phyloP scores from a whole-genome alignment of 179 eudicot genomes.

The Gypsophila paniculata region DNA sequence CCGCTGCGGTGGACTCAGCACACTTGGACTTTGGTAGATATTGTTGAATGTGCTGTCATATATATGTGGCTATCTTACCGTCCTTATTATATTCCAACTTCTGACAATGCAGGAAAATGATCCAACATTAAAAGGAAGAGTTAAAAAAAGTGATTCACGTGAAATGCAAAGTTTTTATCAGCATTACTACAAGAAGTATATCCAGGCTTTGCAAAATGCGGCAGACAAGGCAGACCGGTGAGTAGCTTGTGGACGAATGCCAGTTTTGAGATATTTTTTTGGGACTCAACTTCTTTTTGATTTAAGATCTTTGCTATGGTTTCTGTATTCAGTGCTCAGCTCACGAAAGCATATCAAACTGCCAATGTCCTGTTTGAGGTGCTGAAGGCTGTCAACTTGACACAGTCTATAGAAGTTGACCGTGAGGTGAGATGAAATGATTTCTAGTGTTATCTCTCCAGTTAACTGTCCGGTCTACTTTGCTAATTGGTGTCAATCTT shows the following conservation, averaged over 20 bases:
- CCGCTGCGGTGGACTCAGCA: too few relatives aligned
- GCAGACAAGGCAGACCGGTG: conserved; percentile 99
- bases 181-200: conserved; percentile 93
- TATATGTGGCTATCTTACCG: not conserved
- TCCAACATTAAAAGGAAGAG: conserved; percentile 88
- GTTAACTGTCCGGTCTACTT: not conserved
- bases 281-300: conserved; percentile 1
- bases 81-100: not conserved
- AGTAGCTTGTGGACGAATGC: conserved; percentile 22
- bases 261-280: not conserved
- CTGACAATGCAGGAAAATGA: conserved; percentile 71
- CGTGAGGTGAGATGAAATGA: conserved; percentile 57
- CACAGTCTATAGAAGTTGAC: conserved; percentile 87
- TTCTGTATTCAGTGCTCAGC: conserved; percentile 72
- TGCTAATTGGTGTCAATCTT: conserved; percentile 8
- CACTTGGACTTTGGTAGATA: not conserved
- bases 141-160: conserved; percentile 91
- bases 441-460: not conserved
- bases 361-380: conserved; percentile 99
- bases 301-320: conserved; percentile 14
- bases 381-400: conserved; percentile 88
- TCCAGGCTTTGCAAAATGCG: conserved; percentile 93
- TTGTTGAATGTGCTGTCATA: not conserved
- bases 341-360: conserved; percentile 97
- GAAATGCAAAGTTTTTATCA: conserved; percentile 99